Conservation (phyloP, 1,284 basidiomycete species). For the Sphaerobolus stellatus region DNA sequence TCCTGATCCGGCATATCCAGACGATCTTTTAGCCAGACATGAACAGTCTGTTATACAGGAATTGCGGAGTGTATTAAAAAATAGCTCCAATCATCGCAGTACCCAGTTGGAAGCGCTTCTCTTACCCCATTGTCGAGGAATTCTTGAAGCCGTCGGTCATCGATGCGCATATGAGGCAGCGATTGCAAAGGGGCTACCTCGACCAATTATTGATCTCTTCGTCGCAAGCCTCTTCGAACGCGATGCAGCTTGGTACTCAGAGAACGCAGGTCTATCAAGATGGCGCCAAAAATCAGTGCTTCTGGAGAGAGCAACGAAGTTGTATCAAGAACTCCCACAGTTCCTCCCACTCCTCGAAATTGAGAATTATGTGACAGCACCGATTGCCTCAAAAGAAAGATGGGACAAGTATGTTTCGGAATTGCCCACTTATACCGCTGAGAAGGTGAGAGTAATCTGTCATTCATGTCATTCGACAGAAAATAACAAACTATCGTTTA, state of each 20-base stretch:
- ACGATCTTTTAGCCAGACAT: constrained; percentile 42
- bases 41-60: constrained; percentile 26
- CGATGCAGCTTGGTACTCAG: constrained; percentile 55
- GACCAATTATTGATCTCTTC: constrained; percentile 50
- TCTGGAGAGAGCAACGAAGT: neutral
- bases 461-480: no score
- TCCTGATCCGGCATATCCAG: constrained; percentile 25
- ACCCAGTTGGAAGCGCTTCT: constrained; percentile 40
- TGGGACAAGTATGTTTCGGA: neutral
- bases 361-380: neutral
- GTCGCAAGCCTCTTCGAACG: constrained; percentile 48
- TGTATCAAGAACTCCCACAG: neutral
- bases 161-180: constrained; percentile 51
- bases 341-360: neutral
- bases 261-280: constrained; percentile 43
- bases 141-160: constrained; percentile 45
- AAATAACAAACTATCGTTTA: no score
- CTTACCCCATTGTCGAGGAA: constrained; percentile 37
- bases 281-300: constrained; percentile 39
- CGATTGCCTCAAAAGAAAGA: neutral
- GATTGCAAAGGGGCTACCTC: constrained; percentile 34
- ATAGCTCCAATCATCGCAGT: constrained; percentile 39
- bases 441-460: no score
- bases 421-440: neutral
- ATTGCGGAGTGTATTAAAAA: constrained; percentile 7